A percentile compares a stretch with the other conserved stretches of the same genome.
Evolutionary conservation across 257 asterid genomes (phyloP).

Genomic region (Voacanga thouarsii): DNA sequence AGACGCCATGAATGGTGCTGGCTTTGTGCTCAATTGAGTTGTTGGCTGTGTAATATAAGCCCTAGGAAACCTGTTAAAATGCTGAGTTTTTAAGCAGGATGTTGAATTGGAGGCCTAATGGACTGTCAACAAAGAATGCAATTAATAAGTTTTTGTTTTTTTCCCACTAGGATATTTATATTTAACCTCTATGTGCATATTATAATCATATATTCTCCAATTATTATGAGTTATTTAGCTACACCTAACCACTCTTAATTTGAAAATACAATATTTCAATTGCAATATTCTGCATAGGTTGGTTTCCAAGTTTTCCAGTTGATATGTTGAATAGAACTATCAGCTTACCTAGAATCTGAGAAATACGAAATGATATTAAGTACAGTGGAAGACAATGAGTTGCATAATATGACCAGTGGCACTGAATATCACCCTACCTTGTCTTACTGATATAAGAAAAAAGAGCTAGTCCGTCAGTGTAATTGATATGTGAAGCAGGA

Average conservation of each 20-base stretch:
- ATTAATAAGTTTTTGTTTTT: background rate
- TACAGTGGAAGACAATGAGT: background rate
- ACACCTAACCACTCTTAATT: background rate
- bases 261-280: background rate
- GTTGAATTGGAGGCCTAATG: too few relatives aligned
- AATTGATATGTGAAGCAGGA: conserved; percentile 79
- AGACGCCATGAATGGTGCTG: conserved; percentile 18
- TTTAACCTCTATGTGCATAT: background rate
- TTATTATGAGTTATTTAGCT: background rate
- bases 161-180: background rate
- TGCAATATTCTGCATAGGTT: background rate
- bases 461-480: conserved; percentile 59
- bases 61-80: conserved; percentile 11
- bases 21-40: conserved; percentile 15
- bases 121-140: too few relatives aligned
- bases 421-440: conserved; percentile 29
- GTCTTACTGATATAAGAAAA: conserved; percentile 43
- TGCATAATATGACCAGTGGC: background rate
- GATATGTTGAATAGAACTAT: too few relatives aligned
- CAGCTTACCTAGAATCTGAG: background rate
- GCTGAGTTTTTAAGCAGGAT: conserved; percentile 38
- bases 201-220: background rate
- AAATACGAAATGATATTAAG: background rate
- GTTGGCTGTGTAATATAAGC: conserved; percentile 8
- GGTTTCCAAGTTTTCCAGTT: too few relatives aligned